Base-by-base conservation (phyloP, 179 eudicot species). In the Pouteria campechiana region DNA sequence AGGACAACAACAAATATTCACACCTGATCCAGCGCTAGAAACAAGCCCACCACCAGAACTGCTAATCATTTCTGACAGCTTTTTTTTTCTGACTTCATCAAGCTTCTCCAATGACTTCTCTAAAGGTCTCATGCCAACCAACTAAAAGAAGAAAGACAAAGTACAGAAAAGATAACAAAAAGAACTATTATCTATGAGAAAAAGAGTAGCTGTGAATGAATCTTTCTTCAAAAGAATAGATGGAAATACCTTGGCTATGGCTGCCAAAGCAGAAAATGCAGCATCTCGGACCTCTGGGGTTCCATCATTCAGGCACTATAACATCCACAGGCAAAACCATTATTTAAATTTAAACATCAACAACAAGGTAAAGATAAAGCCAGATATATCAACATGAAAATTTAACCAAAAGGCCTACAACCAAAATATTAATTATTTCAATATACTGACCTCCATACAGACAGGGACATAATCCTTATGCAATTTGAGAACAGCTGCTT, bases 231-330 rank as follows among this genome's bases (percentile, higher is more conserved):
- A 28, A 6, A 20, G 19, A 35, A 37, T 35, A 13, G 29, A 46
- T 21, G 20, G 25, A 41, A n/a, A 11, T 67, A 75, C 98, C 92
- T 87, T 92, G 8, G 99, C 99, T 48, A 87, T 54, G 31, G 94
- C 96, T 3, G 99, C 88, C 83, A 92, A 64, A 44, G 65, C 96
- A 27, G 99, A 75, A 66, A 92, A 92, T 33, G 99, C 93, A 35
- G 99, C 95, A 78, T 92, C 99, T 63, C 99, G 78, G 28, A 92
- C 99, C 1, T 92, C 99, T 43, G 99, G 96, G 31, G 99, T 92
- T 37, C 96, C 99, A 61, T 92, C 99, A 74, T 88, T 89, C n/a
- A 92, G 93, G 63, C 83, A 58, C 96, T 92, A 57, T 41, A 55
- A 37, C 7, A 50, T 8, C 32, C 32, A 47, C 12, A 50, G 54